Base-by-base conservation (phyloP, 768 basidiomycete species). In the Podaxis carcinomalis region DNA sequence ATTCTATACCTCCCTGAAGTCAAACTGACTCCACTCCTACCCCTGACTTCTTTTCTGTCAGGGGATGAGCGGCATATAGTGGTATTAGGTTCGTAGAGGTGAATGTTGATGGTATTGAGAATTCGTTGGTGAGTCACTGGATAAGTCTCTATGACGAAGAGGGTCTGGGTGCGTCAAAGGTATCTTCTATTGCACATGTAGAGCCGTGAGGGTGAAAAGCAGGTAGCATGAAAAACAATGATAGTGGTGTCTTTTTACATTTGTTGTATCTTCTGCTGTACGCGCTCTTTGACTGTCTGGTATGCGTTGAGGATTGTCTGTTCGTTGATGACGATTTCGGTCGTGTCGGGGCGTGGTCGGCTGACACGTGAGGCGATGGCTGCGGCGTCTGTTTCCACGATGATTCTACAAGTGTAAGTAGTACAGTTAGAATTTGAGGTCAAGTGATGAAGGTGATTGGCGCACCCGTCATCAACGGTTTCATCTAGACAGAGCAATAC, bases 241-340 rank as follows among this genome's bases (percentile, higher is more conserved):
- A n/a, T 39, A 49, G 47, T 52, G 25, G 37, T 21, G 27, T 27
- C 2, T 23, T 23, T 23, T 74, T 83, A 92, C 62, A 92, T 78
- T 67, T 90, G 89, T 28, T 88, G 85, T 67, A 94, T 91, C 68
- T 89, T 81, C 72, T 91, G 88, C 69, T 89, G 86, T 76, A 94
- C 85, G 78, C 85, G 87, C 69, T 92, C 92, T 73, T 87, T 89
- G 64, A 94, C 87, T 0, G 90, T 92, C 78, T 91, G 87, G 78
- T 95, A 97, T 32, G 95, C 95, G 69, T 80, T 95, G 83, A 96
- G 82, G 62, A 97, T 81, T 7, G 94, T 95, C 77, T 97, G 95
- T 77, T 99, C 97, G 80, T 99, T 98, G 80, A 99, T 96, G 64
- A 95, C 89, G 64, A 99, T 97, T 67, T 98, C 95, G 39, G 89